Percentiles rank a stretch among this genome's conserved stretches.
Conservation (phyloP, 208 protist genomes). For the Leishmania arabica region DNA sequence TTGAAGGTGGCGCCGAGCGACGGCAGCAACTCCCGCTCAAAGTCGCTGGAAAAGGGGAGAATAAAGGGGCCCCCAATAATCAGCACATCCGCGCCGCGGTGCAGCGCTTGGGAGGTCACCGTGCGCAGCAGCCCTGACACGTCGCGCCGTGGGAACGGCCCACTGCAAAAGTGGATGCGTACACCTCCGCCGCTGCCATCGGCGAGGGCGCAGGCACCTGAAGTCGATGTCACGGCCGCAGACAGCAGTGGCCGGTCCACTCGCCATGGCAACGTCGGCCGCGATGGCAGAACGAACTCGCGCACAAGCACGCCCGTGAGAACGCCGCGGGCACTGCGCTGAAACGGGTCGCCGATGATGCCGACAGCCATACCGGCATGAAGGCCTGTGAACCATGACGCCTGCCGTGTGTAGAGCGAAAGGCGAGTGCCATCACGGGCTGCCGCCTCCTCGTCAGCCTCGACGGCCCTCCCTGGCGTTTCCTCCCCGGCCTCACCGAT, state of each 20-base stretch:
- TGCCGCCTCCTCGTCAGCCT: constrained; percentile 38
- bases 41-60: constrained; percentile 51
- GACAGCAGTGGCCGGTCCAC: constrained; percentile 43
- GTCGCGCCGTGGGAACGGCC: constrained; percentile 79
- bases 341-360: constrained; percentile 78
- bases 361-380: constrained; percentile 84
- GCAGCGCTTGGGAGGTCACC: constrained; percentile 59
- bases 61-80: constrained; percentile 87
- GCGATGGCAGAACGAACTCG: constrained; percentile 59
- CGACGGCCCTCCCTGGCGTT: constrained; percentile 14
- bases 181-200: constrained; percentile 10
- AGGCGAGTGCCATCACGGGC: constrained; percentile 35
- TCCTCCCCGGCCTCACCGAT: constrained; percentile 14
- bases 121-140: constrained; percentile 49
- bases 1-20: constrained; percentile 56
- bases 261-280: constrained; percentile 69
- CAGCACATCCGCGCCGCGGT: constrained; percentile 74
- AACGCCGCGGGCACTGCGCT: constrained; percentile 68
- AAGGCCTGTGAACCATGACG: constrained; percentile 73
- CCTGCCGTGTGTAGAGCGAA: constrained; percentile 68
- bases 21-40: constrained; percentile 58
- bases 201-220: not conserved
- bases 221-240: not conserved
- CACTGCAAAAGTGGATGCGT: constrained; percentile 88
- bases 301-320: constrained; percentile 80